Evolutionary conservation across 768 basidiomycete species (phyloP), one percentile per base, ranked within the genome.

Genomic region (Panaeolus cyanescens): DNA sequence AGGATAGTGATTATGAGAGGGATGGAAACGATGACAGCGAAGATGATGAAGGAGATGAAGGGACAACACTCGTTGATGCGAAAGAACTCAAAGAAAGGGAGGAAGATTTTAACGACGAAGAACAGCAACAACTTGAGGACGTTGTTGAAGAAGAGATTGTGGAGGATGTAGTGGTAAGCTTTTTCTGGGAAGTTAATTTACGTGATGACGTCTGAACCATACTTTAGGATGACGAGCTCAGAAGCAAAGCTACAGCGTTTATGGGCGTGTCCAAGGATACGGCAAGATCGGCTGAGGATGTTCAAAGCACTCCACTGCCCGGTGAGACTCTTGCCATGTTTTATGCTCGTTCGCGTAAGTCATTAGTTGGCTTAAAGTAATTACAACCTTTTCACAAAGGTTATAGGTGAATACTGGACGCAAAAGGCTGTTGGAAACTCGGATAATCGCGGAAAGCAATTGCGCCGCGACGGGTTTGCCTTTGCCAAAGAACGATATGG

Each of bases 241-340:
- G 75, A 3, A 60, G 66, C 7, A 68, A 77, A 66, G 79, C 79
- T 2, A 71, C 76, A 5, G 72, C 70, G 2, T 79, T 79, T 64
- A 83, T 92, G 82, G 90, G 87, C 4, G 87, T 88, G 0, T 73
- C 87, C 7, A 85, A 83, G 56, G 86, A 86, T 58, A 76, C 78
- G 20, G 74, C 79, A 5, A 80, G 87, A 4, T 84, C 89, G 1
- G 77, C 83, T 0, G 93, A 94, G 68, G 92, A 95, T 61, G 72
- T 84, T 6, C 55, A 74, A 50, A 90, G 88, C 66, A 95, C 93
- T 0, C 95, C 95, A 0, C 77, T 90, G 3, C 92, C 93, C 0
- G 92, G 93, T 10, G 95, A 96, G 72, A 91, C 90, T 0, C 74
- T 95, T 7, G 88, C 92, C 0, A 80, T 82, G 73, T 96, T 96